Conservation (phyloP, 1,139 yeast species). For the Suhomyces maxii region DNA sequence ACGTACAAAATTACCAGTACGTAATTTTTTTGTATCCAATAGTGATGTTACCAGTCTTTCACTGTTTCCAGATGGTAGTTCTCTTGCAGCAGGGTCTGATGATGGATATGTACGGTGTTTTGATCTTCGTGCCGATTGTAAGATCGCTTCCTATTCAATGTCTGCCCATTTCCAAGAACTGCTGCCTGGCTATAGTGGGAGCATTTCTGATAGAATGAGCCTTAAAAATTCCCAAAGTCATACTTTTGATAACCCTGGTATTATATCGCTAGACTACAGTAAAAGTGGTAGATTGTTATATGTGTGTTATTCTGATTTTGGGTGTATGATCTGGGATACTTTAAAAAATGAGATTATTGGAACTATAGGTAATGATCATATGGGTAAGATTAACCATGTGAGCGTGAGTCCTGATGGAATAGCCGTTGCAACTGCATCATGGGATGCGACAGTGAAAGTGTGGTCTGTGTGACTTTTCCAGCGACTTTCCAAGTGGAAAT, state of each 20-base stretch:
- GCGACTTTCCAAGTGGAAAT: too few relatives aligned
- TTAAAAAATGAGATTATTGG: constrained; percentile 68
- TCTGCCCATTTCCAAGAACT: constrained; percentile 13
- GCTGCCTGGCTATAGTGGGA: constrained; percentile 7
- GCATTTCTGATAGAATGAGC: constrained; percentile 16
- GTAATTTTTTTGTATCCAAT: constrained; percentile 60
- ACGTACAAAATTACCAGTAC: constrained; percentile 53
- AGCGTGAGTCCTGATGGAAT: constrained; percentile 72
- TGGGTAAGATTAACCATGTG: constrained; percentile 62
- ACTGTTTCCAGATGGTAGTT: constrained; percentile 70
- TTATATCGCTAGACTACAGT: constrained; percentile 72
- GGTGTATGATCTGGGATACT: constrained; percentile 79
- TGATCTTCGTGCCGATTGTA: constrained; percentile 79
- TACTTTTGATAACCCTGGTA: constrained; percentile 57
- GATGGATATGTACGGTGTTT: constrained; percentile 73
- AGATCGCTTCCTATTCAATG: constrained; percentile 54
- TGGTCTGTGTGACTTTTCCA: constrained; percentile 46
- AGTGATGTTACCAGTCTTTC: constrained; percentile 68
- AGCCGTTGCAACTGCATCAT: constrained; percentile 68
- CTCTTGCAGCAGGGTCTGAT: constrained; percentile 74
- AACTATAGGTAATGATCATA: constrained; percentile 53
- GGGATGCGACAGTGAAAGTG: constrained; percentile 67
- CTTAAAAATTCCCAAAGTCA: constrained; percentile 7
- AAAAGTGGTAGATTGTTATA: constrained; percentile 74
- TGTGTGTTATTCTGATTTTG: constrained; percentile 73